Evolutionary conservation across 306 rosid genomes (phyloP).

Genomic region (Medicago arabica): DNA sequence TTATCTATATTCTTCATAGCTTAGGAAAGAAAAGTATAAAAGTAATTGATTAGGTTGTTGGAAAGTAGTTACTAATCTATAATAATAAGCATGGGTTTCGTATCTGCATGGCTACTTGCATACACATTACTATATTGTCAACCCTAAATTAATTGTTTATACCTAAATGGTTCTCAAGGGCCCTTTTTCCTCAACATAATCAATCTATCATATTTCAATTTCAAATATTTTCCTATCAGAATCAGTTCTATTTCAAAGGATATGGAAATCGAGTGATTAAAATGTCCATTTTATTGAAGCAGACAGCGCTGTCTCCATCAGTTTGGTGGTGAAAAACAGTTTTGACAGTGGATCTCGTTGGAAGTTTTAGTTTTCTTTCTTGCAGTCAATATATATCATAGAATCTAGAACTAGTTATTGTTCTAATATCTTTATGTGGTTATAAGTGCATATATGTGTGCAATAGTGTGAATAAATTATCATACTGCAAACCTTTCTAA

Average conservation of each 20-base stretch:
- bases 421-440: conserved; percentile 4
- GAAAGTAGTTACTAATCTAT: conserved; percentile 14
- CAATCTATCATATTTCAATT: conserved; percentile 12
- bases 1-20: conserved; percentile 5
- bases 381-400: not conserved
- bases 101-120: conserved; percentile 20
- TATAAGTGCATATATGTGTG: not conserved
- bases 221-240: not conserved
- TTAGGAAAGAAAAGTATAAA: conserved; percentile 13
- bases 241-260: conserved; percentile 1
- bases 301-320: not conserved
- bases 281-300: not conserved
- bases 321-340: not conserved
- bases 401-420: conserved; percentile 2
- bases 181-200: not conserved
- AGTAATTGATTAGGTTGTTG: not conserved
- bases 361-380: not conserved
- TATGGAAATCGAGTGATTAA: not conserved
- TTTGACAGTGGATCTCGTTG: not conserved
- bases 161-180: conserved; percentile 9
- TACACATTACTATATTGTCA: not conserved
- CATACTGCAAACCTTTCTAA: not conserved
- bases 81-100: not conserved
- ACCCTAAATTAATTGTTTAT: conserved; percentile 7
- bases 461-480: not conserved